These are phyloP conservation scores for Carpinus viminea DNA, from an alignment of 306 rosid genomes.

Conservation along the genomic window DNA sequence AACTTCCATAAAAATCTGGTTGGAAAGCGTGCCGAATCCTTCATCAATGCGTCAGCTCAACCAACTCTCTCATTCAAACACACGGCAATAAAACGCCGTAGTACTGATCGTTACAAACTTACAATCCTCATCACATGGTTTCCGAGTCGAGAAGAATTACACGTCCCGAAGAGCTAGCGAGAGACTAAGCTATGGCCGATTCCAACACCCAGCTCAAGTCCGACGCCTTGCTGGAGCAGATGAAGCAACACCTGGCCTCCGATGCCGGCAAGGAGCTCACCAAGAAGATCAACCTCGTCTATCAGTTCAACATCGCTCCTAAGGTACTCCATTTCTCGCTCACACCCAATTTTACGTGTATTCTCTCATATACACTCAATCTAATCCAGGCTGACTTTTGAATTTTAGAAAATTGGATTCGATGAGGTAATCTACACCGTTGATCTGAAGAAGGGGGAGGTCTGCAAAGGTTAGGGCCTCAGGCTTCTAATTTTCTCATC, in stretches of 20 bases:
- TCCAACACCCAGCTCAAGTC: conserved; percentile 55
- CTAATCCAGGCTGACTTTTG: not conserved
- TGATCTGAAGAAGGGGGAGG: conserved; percentile 91
- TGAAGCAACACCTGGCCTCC: conserved; percentile 73
- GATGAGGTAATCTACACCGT: conserved; percentile 68
- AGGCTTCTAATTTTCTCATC: not conserved
- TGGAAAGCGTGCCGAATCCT: too few species aligned
- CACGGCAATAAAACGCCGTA: not conserved
- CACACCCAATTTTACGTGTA: not conserved
- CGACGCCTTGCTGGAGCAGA: conserved; percentile 64
- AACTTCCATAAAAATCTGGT: too few species aligned
- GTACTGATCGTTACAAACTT: not conserved
- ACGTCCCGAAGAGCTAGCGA: not conserved
- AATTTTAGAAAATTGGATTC: conserved; percentile 73
- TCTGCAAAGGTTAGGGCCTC: conserved; percentile 63
- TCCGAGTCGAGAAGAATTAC: not conserved
- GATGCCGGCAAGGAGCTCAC: conserved; percentile 67
- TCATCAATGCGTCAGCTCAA: too few species aligned
- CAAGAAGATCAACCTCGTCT: conserved; percentile 67
- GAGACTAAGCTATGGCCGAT: conserved; percentile 35
- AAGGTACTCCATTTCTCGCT: conserved; percentile 42
- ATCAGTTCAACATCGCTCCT: conserved; percentile 83
- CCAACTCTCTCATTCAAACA: too few species aligned
- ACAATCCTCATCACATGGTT: not conserved
- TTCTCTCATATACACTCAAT: too few species aligned